Conservation (phyloP, 2,329 filamentous ascomycete genomes). For the Penicillium sp. region DNA sequence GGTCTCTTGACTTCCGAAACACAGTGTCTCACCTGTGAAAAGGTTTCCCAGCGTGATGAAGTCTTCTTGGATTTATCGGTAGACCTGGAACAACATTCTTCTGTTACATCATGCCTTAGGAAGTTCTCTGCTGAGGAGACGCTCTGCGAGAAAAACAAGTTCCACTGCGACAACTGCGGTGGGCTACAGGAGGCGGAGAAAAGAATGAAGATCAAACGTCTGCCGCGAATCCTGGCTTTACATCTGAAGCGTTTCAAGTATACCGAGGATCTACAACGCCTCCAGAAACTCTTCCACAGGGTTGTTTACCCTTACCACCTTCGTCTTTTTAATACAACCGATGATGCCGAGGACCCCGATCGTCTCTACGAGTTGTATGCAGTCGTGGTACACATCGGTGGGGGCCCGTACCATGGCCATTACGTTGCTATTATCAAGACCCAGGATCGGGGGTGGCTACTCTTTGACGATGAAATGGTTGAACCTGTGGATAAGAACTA, state of each 20-base stretch:
- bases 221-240: slow-evolving; percentile 88
- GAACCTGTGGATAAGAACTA: slow-evolving; percentile 97
- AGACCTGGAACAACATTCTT: slow-evolving; percentile 92
- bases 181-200: slow-evolving; percentile 97
- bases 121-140: slow-evolving; percentile 99
- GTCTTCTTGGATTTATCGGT: slow-evolving; percentile 96
- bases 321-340: slow-evolving; percentile 95
- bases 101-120: slow-evolving; percentile 89
- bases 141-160: slow-evolving; percentile 98
- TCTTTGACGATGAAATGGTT: slow-evolving; percentile 98
- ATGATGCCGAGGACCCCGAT: slow-evolving; percentile 92
- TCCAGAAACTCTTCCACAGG: slow-evolving; percentile 95
- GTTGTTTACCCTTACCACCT: slow-evolving; percentile 97
- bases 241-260: slow-evolving; percentile 99
- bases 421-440: slow-evolving; percentile 99
- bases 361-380: slow-evolving; percentile 95
- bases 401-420: slow-evolving; percentile 95
- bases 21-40: slow-evolving; percentile 94
- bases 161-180: slow-evolving; percentile 96
- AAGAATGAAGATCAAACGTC: slow-evolving; percentile 96
- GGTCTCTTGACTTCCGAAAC: slow-evolving; percentile 95
- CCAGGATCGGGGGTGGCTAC: slow-evolving; percentile 89
- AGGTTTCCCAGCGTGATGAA: slow-evolving; percentile 91
- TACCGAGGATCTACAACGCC: slow-evolving; percentile 87
- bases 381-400: slow-evolving; percentile 95